Conservation (phyloP, 805 yeast species). For the Candida arabinofermentans region DNA sequence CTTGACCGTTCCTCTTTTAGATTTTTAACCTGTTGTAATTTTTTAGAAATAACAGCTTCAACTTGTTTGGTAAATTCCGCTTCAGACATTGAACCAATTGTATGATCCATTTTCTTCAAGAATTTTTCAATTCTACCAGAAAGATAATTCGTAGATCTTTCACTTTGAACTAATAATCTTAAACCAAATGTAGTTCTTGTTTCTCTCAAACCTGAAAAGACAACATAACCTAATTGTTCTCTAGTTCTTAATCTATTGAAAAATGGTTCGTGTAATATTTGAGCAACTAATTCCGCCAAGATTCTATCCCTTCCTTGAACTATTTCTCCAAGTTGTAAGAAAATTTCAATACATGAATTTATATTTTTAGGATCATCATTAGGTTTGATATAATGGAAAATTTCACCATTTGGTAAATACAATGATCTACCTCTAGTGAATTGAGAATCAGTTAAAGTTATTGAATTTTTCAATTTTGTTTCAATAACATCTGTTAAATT, state of each 20-base stretch:
- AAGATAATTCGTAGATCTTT: slow-evolving; percentile 67
- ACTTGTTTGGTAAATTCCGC: slow-evolving; percentile 69
- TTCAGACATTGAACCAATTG: slow-evolving; percentile 44
- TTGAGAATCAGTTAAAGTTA: slow-evolving; percentile 40
- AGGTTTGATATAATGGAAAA: slow-evolving; percentile 42
- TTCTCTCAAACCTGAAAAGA: slow-evolving; percentile 67
- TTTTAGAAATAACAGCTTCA: slow-evolving; percentile 60
- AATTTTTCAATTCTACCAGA: slow-evolving; percentile 74
- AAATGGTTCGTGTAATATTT: slow-evolving; percentile 79
- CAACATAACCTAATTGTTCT: slow-evolving; percentile 94
- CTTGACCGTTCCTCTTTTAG: slow-evolving; percentile 68
- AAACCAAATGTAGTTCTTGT: slow-evolving; percentile 72
- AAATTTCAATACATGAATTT: slow-evolving; percentile 81
- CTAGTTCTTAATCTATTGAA: slow-evolving; percentile 87
- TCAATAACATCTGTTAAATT: slow-evolving; percentile 42
- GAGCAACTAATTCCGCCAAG: slow-evolving; percentile 61
- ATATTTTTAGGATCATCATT: slow-evolving; percentile 66
- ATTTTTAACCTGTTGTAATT: slow-evolving; percentile 70
- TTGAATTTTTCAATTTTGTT: slow-evolving; percentile 32
- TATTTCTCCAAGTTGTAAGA: slow-evolving; percentile 58
- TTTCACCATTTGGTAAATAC: slow-evolving; percentile 36
- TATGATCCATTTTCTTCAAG: slow-evolving; percentile 42
- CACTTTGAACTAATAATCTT: slow-evolving; percentile 79
- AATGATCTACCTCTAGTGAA: slow-evolving; percentile 40
- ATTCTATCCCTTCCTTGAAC: slow-evolving; percentile 43